Conservation (phyloP, 371 early-diverging fungal genomes). For the Gilbertella persicaria region DNA sequence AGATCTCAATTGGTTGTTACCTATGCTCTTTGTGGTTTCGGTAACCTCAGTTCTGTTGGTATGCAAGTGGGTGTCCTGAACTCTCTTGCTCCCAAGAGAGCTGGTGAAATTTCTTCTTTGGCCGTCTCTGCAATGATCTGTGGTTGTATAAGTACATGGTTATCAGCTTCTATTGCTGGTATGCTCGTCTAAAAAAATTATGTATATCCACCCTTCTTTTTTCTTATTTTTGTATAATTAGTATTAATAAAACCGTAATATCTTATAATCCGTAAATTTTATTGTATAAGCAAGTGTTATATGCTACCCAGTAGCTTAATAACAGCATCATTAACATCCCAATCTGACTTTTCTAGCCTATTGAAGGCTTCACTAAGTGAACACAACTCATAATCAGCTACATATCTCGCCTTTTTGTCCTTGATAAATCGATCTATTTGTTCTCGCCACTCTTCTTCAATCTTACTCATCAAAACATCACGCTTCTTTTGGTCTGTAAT, state of each 20-base stretch:
- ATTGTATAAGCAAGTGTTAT: too few species aligned
- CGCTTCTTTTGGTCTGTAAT: slow-evolving; percentile 45
- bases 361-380: slow-evolving; percentile 21
- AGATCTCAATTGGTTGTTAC: slow-evolving; percentile 56
- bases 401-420: slow-evolving; percentile 30
- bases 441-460: slow-evolving; percentile 24
- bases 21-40: slow-evolving; percentile 85
- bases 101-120: slow-evolving; percentile 67
- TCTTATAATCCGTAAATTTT: too few species aligned
- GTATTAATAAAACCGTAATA: too few species aligned
- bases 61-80: slow-evolving; percentile 76
- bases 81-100: slow-evolving; percentile 73
- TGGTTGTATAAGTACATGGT: slow-evolving; percentile 76
- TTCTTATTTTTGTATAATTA: too few species aligned
- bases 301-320: slow-evolving; percentile 3
- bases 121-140: slow-evolving; percentile 76
- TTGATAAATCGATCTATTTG: slow-evolving; percentile 13
- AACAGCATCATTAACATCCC: slow-evolving; percentile 31
- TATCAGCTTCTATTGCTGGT: slow-evolving; percentile 81
- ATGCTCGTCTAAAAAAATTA: slow-evolving; percentile 63
- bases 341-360: slow-evolving; percentile 20
- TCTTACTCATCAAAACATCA: slow-evolving; percentile 22
- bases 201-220: too few species aligned
- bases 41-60: slow-evolving; percentile 82
- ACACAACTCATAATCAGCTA: slow-evolving; percentile 34